Base-by-base conservation (phyloP, 345 rosid genomes). In the Trapa incisa region DNA sequence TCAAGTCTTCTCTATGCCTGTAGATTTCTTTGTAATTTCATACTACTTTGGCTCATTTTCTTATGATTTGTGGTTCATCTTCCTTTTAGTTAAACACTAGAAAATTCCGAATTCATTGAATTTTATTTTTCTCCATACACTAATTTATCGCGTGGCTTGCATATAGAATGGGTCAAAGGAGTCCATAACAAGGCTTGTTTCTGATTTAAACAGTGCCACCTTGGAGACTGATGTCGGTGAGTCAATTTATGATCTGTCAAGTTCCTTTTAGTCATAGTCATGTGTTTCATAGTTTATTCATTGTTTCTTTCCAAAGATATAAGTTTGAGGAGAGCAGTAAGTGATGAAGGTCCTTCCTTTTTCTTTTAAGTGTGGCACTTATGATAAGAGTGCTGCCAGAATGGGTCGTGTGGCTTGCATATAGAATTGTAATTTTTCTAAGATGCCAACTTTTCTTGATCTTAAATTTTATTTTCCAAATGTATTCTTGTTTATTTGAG, bases 151-250 rank as follows among this genome's bases (percentile, higher is more conserved):
- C 0, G 57, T 11, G 37, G 35, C 17, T 39, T 57, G 66, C 48
- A 4, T 74, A 16, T 73, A 94, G 99, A 94, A 94, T 75, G 97
- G 99, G 72, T 89, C 96, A 50, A 94, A 89, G 70, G 93, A 94
- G 68, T 84, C 97, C 74, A 89, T 91, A 65, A 75, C 74, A 53
- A 94, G 91, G 88, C 96, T 94, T 76, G 84, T 94, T 74, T 80
- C 93, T 60, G 99, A 94, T 75, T 80, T 94, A 81, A 94, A 91
- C 80, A 75, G 65, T 71, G 87, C 91, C 13, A 84, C 78, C 67
- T 79, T 91, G 91, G 99, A 91, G 84, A 52, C 83, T 64, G 96
- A 94, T 83, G 99, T 91, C 37, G 99, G 97, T 87, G 75, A 83
- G 89, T 67, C 16, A 43, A 66, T 35, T 38, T 73, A 45, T 37